phyloP scores from a whole-genome alignment of 768 basidiomycete species.

The Asterophora parasitica region DNA sequence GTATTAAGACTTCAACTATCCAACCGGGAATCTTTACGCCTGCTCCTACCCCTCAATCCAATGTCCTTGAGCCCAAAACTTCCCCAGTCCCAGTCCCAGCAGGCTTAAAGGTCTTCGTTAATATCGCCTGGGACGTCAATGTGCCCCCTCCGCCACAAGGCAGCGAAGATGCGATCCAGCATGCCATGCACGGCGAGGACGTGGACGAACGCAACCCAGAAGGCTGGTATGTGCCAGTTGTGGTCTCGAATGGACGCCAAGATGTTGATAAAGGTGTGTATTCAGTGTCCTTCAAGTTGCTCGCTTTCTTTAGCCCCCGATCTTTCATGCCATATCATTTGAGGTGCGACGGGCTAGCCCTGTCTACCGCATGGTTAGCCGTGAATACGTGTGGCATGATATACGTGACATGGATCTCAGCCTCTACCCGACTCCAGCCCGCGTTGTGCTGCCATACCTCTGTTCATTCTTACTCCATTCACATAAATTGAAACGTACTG shows the following conservation, averaged over 20 bases:
- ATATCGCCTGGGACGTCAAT: conserved; percentile 64
- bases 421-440: too few relatives aligned
- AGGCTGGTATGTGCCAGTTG: conserved; percentile 63
- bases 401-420: too few relatives aligned
- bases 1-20: conserved; percentile 54
- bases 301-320: background rate
- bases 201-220: conserved; percentile 32
- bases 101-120: conserved; percentile 66
- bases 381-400: too few relatives aligned
- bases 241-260: conserved; percentile 58
- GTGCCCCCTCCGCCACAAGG: conserved; percentile 67
- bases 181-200: conserved; percentile 50
- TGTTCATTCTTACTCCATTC: too few relatives aligned
- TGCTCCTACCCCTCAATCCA: conserved; percentile 7
- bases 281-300: conserved; percentile 1
- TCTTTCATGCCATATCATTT: conserved; percentile 6
- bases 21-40: conserved; percentile 35
- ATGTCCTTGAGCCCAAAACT: conserved; percentile 24
- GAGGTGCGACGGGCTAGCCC: too few relatives aligned
- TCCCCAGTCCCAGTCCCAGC: conserved; percentile 33
- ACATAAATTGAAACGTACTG: background rate
- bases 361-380: too few relatives aligned
- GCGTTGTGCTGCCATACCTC: too few relatives aligned
- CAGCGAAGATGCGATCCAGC: conserved; percentile 52
- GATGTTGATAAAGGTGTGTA: conserved; percentile 67